Conservation (phyloP, 768 basidiomycete genomes). For the Auricularia cornea region DNA sequence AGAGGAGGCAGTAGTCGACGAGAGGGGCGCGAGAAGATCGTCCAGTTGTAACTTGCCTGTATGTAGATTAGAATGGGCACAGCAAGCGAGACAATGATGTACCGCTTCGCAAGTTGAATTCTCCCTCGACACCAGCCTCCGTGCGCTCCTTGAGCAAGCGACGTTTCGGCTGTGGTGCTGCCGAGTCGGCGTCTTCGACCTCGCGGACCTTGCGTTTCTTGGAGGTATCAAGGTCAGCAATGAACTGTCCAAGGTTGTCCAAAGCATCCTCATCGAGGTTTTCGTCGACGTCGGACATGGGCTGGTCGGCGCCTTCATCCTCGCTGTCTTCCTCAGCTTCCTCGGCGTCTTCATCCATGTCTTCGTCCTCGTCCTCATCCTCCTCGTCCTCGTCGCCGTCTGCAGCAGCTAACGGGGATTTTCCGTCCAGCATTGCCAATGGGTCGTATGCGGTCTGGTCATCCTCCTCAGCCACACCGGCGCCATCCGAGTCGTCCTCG, state of each 20-base stretch:
- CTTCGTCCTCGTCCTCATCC: constrained; percentile 39
- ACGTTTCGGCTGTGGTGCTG: constrained; percentile 38
- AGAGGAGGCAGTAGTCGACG: constrained; percentile 48
- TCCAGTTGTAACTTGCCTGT: constrained; percentile 54
- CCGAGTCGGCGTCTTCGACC: constrained; percentile 25
- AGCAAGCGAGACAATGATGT: not conserved
- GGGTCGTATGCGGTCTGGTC: constrained; percentile 6
- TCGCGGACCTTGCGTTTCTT: constrained; percentile 65
- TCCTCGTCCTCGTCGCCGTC: constrained; percentile 42
- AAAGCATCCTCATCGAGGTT: constrained; percentile 33
- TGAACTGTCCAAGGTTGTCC: constrained; percentile 61
- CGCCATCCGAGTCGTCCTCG: constrained; percentile 35
- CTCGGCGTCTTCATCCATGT: constrained; percentile 37
- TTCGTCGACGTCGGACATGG: constrained; percentile 12
- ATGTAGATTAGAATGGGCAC: not conserved
- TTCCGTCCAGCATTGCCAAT: constrained; percentile 12
- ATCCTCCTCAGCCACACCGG: constrained; percentile 25
- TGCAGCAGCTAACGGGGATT: constrained; percentile 22
- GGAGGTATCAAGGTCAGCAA: constrained; percentile 55
- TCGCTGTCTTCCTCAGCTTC: constrained; percentile 32
- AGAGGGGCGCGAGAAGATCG: constrained; percentile 69
- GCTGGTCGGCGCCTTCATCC: constrained; percentile 32
- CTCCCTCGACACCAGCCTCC: constrained; percentile 72
- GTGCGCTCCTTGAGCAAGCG: constrained; percentile 63
- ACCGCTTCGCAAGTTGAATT: constrained; percentile 40